Base-by-base conservation (phyloP, 2,329 filamentous ascomycete species). In the Orbilia blumenaviensis region DNA sequence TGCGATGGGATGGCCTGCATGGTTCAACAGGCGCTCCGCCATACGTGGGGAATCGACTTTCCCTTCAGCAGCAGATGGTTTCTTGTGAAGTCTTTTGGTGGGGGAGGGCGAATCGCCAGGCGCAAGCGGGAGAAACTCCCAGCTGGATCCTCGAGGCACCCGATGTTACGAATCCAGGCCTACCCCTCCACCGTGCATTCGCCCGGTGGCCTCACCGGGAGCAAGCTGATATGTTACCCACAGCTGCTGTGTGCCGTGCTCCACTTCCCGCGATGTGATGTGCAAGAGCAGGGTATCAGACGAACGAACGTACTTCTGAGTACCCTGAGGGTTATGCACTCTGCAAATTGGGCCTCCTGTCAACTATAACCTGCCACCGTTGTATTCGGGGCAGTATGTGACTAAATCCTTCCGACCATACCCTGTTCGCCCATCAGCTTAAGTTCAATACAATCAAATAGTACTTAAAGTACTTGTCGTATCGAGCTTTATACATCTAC, bases 1-100 rank as follows among this genome's bases (percentile, higher is more conserved):
- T 75, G 56, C 46, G 9, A 29, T 10, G 25, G 38, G 42, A 50
- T 36, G 48, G 27, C n/a, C n/a, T n/a, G 63, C 63, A 68, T 38
- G 64, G 58, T 60, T 58, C 69, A 64, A 76, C 72, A 76, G 72
- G 64, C 64, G 54, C 72, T 76, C 64, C 72, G 64, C 69, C 72
- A 76, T 69, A 75, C 71, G 18, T 21, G 34, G 27, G 48, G 48
- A 16, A 50, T 52, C 36, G 5, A 34, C 29, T 27, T 52, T 32
- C 66, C 66, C 46, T 69, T 69, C 64, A 63, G 58, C 58, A 52
- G 42, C 72, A 58, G 72, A 54, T 34, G 10, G 29, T 69, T 76
- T 62, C 25, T 25, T 60, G 50, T 27, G 41, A 54, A 29, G 32
- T 25, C 46, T 25, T 36, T 61, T 44, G 46, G 42, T 16, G 38